Percentiles rank a stretch among this genome's conserved stretches.
Conservation (phyloP, 2,329 filamentous ascomycete genomes). For the Epicoccum sorghinum region DNA sequence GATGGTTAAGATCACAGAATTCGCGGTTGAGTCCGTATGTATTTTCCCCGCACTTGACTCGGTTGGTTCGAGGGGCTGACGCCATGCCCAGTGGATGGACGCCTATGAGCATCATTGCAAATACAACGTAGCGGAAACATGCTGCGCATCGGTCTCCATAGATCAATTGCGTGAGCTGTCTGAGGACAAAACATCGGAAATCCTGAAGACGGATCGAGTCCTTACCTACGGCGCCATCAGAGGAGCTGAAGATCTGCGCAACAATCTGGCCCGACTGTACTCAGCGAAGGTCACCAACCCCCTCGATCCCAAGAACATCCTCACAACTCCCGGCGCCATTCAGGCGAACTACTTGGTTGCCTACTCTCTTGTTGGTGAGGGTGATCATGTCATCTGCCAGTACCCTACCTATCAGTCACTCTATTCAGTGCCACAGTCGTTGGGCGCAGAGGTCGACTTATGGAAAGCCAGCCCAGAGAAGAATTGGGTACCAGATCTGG, state of each 20-base stretch:
- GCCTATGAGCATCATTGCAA: constrained; percentile 58
- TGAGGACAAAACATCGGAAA: constrained; percentile 59
- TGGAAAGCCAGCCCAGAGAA: constrained; percentile 73
- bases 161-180: constrained; percentile 68
- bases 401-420: constrained; percentile 85
- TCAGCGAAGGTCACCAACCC: constrained; percentile 59
- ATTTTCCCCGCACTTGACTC: constrained; percentile 25
- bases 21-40: constrained; percentile 73
- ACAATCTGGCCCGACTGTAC: constrained; percentile 70
- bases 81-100: constrained; percentile 60
- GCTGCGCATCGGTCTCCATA: constrained; percentile 75
- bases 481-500: constrained; percentile 70
- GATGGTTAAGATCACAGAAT: constrained; percentile 66
- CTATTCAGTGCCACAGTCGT: constrained; percentile 73
- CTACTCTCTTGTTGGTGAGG: constrained; percentile 72
- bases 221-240: constrained; percentile 77
- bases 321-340: constrained; percentile 82
- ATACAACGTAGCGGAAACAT: constrained; percentile 80
- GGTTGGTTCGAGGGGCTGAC: constrained; percentile 11
- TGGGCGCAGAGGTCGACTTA: constrained; percentile 77
- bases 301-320: constrained; percentile 65
- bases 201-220: constrained; percentile 59
- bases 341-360: constrained; percentile 82
- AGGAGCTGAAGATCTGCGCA: constrained; percentile 68
- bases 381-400: constrained; percentile 85